These are phyloP conservation scores for Phylloporus sp. DNA, from an alignment of 768 basidiomycete species.

Conservation along the genomic window DNA sequence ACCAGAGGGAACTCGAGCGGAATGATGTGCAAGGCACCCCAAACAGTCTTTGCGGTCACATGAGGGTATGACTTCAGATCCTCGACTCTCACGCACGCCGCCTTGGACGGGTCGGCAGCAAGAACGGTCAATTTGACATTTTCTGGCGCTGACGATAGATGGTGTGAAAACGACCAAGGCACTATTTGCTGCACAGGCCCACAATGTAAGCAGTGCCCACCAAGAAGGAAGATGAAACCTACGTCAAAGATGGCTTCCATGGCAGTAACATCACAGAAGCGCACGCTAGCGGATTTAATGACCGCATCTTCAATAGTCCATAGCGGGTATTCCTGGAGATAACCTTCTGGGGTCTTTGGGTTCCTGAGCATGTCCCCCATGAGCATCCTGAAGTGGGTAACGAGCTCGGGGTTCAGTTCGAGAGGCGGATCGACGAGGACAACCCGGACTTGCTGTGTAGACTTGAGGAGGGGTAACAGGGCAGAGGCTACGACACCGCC, in stretches of 20 bases:
- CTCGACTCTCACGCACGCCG: neutral
- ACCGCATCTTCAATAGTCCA: slow-evolving; percentile 5
- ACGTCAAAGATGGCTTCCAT: slow-evolving; percentile 13
- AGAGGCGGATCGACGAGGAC: slow-evolving; percentile 21
- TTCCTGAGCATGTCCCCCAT: neutral
- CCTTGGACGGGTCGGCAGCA: slow-evolving; percentile 11
- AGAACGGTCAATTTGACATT: slow-evolving; percentile 12
- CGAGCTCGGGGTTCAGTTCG: neutral
- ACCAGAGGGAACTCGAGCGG: slow-evolving; percentile 10
- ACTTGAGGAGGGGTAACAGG: slow-evolving; percentile 14
- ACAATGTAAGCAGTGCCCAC: neutral
- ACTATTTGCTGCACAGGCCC: slow-evolving; percentile 14
- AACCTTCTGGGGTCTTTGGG: neutral
- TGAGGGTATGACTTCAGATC: slow-evolving; percentile 4
- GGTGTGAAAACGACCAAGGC: slow-evolving; percentile 20
- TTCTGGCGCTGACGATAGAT: neutral
- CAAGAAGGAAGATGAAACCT: neutral
- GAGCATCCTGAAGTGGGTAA: neutral
- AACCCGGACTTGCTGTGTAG: slow-evolving; percentile 3
- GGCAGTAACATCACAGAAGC: slow-evolving; percentile 6
- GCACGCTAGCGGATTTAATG: neutral
- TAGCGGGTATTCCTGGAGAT: neutral
- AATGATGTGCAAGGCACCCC: slow-evolving; percentile 15
- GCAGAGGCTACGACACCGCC: slow-evolving; percentile 14
- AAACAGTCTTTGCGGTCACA: slow-evolving; percentile 1